Evolutionary conservation across 2,329 filamentous ascomycete genomes (phyloP).

Genomic region (Gremmenia infestans): DNA sequence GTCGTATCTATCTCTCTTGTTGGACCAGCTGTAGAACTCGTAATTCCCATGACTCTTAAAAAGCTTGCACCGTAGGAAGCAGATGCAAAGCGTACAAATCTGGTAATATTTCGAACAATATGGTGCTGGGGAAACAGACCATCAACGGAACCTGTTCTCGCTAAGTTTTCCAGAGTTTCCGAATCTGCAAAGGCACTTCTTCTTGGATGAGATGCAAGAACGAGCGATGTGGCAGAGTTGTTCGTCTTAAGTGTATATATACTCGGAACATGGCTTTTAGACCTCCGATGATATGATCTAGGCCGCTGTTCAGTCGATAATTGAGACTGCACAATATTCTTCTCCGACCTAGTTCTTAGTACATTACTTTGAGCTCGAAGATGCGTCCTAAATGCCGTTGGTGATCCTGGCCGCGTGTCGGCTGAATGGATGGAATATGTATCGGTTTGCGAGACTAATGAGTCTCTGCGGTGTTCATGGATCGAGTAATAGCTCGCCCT

Average conservation of each 20-base stretch:
- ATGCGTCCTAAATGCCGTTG: conserved; percentile 32
- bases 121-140: conserved; percentile 57
- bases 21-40: conserved; percentile 41
- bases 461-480: conserved; percentile 47
- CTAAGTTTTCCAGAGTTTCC: conserved; percentile 24
- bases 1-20: conserved; percentile 30
- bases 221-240: conserved; percentile 27
- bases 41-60: conserved; percentile 59
- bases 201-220: conserved; percentile 30
- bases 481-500: conserved; percentile 46
- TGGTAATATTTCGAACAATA: conserved; percentile 55
- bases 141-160: conserved; percentile 46
- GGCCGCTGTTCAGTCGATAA: conserved; percentile 8
- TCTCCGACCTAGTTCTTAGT: conserved; percentile 33
- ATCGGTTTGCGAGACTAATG: conserved; percentile 51
- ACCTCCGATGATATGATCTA: conserved; percentile 30
- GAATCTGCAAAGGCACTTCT: conserved; percentile 26
- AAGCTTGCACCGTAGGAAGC: conserved; percentile 62
- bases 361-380: conserved; percentile 29
- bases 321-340: conserved; percentile 25
- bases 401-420: conserved; percentile 43
- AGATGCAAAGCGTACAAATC: conserved; percentile 63
- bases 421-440: conserved; percentile 47
- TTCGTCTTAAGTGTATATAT: conserved; percentile 57
- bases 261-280: conserved; percentile 37